Conservation (phyloP, 2,329 filamentous ascomycete genomes). For the Hypoxylon sp. region DNA sequence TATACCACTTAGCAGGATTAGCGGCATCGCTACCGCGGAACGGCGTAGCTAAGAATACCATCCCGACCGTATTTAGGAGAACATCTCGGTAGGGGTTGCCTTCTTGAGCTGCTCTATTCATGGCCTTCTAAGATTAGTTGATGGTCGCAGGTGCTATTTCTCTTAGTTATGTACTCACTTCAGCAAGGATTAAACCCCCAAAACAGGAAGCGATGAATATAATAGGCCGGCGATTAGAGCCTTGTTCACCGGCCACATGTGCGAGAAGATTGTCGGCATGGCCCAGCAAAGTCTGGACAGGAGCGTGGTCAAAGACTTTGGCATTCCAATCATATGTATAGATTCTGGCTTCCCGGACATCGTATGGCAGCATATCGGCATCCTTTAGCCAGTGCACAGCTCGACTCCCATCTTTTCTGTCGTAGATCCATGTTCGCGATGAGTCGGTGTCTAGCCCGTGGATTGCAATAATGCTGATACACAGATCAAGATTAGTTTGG, state of each 20-base stretch:
- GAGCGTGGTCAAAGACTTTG: conserved; percentile 27
- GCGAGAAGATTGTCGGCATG: conserved; percentile 34
- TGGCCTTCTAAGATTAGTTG: too few relatives aligned
- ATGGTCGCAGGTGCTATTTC: too few relatives aligned
- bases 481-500: conserved; percentile 2
- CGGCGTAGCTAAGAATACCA: too few relatives aligned
- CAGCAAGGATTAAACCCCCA: too few relatives aligned
- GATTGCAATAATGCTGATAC: conserved; percentile 38
- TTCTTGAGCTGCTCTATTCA: too few relatives aligned
- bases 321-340: conserved; percentile 40
- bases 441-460: conserved; percentile 40
- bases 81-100: too few relatives aligned
- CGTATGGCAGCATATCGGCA: conserved; percentile 34
- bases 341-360: conserved; percentile 29
- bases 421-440: conserved; percentile 35
- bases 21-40: too few relatives aligned
- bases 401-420: conserved; percentile 11
- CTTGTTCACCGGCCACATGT: conserved; percentile 21
- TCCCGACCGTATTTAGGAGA: too few relatives aligned
- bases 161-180: too few relatives aligned
- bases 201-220: too few relatives aligned
- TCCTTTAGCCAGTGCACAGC: conserved; percentile 34
- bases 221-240: conserved; percentile 10
- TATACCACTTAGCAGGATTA: too few relatives aligned
- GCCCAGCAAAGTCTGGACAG: conserved; percentile 31